Evolutionary conservation across 2,329 filamentous ascomycete genomes (phyloP).

Genomic region (Alternaria sp.): DNA sequence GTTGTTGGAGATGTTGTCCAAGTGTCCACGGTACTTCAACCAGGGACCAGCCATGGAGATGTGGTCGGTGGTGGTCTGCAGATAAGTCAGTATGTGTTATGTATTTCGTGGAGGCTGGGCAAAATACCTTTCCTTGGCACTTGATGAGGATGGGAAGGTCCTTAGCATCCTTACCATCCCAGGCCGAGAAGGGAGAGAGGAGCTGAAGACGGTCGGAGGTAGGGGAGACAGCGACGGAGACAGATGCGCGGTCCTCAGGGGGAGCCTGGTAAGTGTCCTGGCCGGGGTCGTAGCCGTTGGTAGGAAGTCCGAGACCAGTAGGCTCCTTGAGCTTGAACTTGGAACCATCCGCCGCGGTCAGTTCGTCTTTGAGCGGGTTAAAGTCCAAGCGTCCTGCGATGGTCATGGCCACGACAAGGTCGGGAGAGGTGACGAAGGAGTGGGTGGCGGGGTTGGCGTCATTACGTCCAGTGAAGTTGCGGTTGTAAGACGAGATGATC

Average conservation of each 20-base stretch:
- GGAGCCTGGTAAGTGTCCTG: constrained; percentile 96
- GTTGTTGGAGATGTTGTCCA: constrained; percentile 99
- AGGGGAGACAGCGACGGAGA: constrained; percentile 85
- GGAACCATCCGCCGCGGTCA: constrained; percentile 57
- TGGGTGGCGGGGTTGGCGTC: constrained; percentile 95
- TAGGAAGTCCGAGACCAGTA: constrained; percentile 81
- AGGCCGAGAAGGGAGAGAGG: constrained; percentile 82
- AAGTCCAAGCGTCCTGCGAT: constrained; percentile 60
- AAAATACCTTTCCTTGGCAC: constrained; percentile 75
- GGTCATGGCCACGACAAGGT: constrained; percentile 86
- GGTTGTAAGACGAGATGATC: constrained; percentile 99
- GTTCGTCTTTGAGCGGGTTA: constrained; percentile 62
- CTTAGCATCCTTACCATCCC: constrained; percentile 88
- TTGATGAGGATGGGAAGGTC: constrained; percentile 4
- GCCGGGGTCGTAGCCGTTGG: constrained; percentile 86
- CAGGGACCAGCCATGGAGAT: constrained; percentile 97
- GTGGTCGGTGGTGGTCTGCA: constrained; percentile 87
- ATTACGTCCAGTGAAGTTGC: constrained; percentile 99
- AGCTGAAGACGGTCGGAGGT: constrained; percentile 94
- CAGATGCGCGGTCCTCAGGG: constrained; percentile 76
- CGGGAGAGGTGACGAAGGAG: constrained; percentile 90
- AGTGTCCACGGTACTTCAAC: constrained; percentile 98
- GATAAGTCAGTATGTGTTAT: no score
- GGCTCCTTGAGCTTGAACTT: constrained; percentile 89
- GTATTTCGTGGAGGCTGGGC: no score